These are phyloP conservation scores for Corrigiola litoralis DNA, from an alignment of 179 eudicot species.

Conservation along the genomic window DNA sequence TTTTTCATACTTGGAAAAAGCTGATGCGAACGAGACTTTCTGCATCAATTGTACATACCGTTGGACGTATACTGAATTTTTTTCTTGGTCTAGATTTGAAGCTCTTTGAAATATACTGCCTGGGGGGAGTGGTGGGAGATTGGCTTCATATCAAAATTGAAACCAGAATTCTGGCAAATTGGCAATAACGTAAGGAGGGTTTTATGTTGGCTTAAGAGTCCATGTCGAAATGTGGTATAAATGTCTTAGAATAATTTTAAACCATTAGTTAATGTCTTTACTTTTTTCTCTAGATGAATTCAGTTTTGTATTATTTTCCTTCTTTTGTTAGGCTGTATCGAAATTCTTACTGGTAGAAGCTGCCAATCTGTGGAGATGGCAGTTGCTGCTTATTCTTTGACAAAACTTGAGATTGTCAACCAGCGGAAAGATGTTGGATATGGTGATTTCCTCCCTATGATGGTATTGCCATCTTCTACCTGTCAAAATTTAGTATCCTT, in stretches of 20 bases:
- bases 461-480: too few species aligned
- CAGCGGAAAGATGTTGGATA: too few species aligned
- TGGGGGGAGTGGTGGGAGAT: constrained; percentile 22
- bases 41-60: constrained; percentile 17
- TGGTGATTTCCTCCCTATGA: too few species aligned
- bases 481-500: too few species aligned
- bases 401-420: too few species aligned
- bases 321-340: neutral
- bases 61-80: neutral
- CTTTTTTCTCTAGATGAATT: too few species aligned
- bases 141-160: constrained; percentile 14
- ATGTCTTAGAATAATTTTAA: neutral
- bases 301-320: neutral
- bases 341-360: neutral
- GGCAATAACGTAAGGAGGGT: constrained; percentile 5
- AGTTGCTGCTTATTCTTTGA: too few species aligned
- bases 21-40: constrained; percentile 3
- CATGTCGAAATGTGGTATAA: constrained; percentile 4
- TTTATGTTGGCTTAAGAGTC: neutral
- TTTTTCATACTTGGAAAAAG: constrained; percentile 5
- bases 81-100: neutral
- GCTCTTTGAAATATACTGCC: constrained; percentile 2
- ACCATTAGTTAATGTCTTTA: neutral
- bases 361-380: too few species aligned
- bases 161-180: constrained; percentile 10